phyloP scores from a whole-genome alignment of 129 eudicot genomes.

The Lactuca saligna region DNA sequence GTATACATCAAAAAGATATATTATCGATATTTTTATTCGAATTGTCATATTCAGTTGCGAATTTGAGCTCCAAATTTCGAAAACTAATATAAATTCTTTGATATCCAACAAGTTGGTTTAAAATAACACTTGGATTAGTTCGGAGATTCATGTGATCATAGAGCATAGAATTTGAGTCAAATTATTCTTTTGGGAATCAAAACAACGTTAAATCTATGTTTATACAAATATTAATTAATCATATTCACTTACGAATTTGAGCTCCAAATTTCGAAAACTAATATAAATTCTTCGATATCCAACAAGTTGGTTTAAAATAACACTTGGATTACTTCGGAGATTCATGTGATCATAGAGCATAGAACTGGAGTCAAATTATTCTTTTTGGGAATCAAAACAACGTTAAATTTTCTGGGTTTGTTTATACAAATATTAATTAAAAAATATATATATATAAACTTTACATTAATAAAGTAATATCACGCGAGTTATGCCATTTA shows the following conservation, averaged over 20 bases:
- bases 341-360: slow-evolving; percentile 36
- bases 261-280: neutral
- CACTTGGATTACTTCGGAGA: slow-evolving; percentile 3
- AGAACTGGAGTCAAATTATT: slow-evolving; percentile 27
- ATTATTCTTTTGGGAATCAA: slow-evolving; percentile 25
- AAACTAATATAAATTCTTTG: neutral
- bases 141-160: slow-evolving; percentile 33
- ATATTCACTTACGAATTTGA: slow-evolving; percentile 8
- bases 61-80: slow-evolving; percentile 1
- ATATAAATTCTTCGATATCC: neutral
- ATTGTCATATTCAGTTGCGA: slow-evolving; percentile 6
- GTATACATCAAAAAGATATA: slow-evolving; percentile 5
- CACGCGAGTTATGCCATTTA: neutral
- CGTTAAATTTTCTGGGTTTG: neutral
- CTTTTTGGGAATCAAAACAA: slow-evolving; percentile 25
- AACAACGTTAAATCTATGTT: slow-evolving; percentile 6
- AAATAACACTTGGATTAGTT: neutral
- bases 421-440: no score
- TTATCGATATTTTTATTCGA: neutral
- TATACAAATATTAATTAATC: neutral
- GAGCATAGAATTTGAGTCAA: slow-evolving; percentile 30
- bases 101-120: slow-evolving; percentile 22
- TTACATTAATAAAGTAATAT: slow-evolving; percentile 7
- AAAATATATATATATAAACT: neutral
- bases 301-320: slow-evolving; percentile 24